phyloP scores from a whole-genome alignment of 495 filamentous ascomycete species.

The Hyaloscypha finlandica region DNA sequence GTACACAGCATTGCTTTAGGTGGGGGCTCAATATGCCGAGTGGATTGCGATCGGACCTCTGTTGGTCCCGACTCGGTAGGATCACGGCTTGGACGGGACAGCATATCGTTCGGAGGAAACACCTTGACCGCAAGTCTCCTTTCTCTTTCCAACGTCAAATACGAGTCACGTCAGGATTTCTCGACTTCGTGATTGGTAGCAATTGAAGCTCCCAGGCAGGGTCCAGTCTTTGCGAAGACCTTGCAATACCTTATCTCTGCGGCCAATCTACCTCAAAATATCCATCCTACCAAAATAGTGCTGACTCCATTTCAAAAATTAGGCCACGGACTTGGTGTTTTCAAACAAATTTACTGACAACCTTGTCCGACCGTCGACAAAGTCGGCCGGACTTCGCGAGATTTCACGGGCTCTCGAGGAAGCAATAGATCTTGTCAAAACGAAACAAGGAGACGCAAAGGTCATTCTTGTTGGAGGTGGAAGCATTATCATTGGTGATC shows the following conservation, averaged over 20 bases:
- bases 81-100: slow-evolving; percentile 39
- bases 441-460: slow-evolving; percentile 46
- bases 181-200: neutral
- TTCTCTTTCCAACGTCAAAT: neutral
- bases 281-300: neutral
- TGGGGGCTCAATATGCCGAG: slow-evolving; percentile 50
- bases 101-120: slow-evolving; percentile 53
- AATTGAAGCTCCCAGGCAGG: too few relatives aligned
- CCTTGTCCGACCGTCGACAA: slow-evolving; percentile 8
- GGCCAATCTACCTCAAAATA: neutral
- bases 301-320: neutral
- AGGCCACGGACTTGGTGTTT: slow-evolving; percentile 29
- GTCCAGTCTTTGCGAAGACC: neutral
- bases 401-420: slow-evolving; percentile 43
- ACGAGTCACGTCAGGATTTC: neutral
- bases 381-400: slow-evolving; percentile 31
- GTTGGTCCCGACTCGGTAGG: slow-evolving; percentile 52
- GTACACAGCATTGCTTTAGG: slow-evolving; percentile 55
- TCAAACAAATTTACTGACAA: slow-evolving; percentile 5
- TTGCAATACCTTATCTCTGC: neutral
- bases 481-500: slow-evolving; percentile 39
- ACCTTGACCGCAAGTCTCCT: slow-evolving; percentile 47
- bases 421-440: slow-evolving; percentile 53
- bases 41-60: slow-evolving; percentile 27
- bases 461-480: slow-evolving; percentile 52